phyloP scores from a whole-genome alignment of 768 basidiomycete species.

The Leucocoprinus sp. region DNA sequence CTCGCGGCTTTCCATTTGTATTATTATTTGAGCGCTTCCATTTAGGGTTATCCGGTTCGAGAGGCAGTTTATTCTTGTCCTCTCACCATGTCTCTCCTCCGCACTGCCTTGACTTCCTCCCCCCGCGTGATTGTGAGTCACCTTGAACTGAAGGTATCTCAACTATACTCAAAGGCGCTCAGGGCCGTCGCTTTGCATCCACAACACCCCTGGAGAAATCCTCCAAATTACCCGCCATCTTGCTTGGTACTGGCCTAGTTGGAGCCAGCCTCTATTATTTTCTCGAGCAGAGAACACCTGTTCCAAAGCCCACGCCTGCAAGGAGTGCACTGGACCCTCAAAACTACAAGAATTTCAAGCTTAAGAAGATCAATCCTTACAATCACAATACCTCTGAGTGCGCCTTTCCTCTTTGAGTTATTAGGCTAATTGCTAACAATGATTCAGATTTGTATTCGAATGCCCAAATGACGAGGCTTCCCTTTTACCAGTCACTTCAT shows the following conservation, averaged over 20 bases:
- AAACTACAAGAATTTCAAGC: constrained; percentile 71
- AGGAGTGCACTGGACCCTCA: constrained; percentile 70
- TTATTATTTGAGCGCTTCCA: constrained; percentile 8
- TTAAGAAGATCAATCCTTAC: constrained; percentile 76
- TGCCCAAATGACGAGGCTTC: constrained; percentile 74
- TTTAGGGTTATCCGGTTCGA: constrained; percentile 7
- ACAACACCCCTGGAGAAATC: constrained; percentile 34
- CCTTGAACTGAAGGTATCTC: neutral
- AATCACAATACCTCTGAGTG: constrained; percentile 91
- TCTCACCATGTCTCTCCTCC: constrained; percentile 35
- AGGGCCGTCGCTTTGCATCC: constrained; percentile 31
- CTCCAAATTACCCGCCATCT: constrained; percentile 38
- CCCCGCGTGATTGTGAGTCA: constrained; percentile 36
- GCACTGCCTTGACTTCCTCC: constrained; percentile 22
- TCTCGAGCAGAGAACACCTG: constrained; percentile 26
- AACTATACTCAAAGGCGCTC: constrained; percentile 2
- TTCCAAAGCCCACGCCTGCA: constrained; percentile 33
- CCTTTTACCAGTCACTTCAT: constrained; percentile 71
- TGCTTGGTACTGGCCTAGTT: constrained; percentile 40
- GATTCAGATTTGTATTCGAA: constrained; percentile 64
- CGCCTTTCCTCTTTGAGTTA: constrained; percentile 13
- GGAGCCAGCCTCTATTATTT: constrained; percentile 43
- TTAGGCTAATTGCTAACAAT: neutral
- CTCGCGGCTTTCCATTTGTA: constrained; percentile 13
- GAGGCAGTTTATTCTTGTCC: constrained; percentile 9